These are phyloP conservation scores for Musa beccarii DNA, from an alignment of 176 grass and related monocot species.

Conservation along the genomic window DNA sequence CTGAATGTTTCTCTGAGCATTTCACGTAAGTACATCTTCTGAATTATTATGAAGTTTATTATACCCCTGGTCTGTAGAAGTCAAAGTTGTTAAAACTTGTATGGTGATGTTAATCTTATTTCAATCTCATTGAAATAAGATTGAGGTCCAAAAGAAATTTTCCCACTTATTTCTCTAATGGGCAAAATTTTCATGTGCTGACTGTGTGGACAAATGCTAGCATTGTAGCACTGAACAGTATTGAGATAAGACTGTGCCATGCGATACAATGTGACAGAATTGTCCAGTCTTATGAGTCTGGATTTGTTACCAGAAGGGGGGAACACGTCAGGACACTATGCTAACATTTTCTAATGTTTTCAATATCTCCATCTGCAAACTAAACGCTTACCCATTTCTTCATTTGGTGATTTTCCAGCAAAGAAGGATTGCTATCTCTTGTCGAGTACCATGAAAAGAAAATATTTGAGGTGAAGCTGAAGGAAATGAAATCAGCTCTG, in stretches of 20 bases:
- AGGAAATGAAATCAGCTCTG: conserved; percentile 83
- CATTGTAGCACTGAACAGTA: neutral
- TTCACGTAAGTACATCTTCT: conserved; percentile 45
- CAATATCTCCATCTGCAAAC: neutral
- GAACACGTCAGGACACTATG: neutral
- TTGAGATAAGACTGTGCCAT: neutral
- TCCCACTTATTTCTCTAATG: neutral
- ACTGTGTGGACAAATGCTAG: neutral
- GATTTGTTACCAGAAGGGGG: neutral
- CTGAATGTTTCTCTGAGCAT: conserved; percentile 79
- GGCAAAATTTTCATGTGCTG: neutral
- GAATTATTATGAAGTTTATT: neutral
- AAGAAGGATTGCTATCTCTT: conserved; percentile 72
- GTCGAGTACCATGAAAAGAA: conserved; percentile 93
- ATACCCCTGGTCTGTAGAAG: neutral
- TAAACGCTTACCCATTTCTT: neutral
- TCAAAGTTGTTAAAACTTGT: neutral
- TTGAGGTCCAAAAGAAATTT: too few relatives aligned
- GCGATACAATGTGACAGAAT: neutral
- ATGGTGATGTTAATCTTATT: too few relatives aligned
- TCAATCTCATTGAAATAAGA: neutral
- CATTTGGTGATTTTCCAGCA: conserved; percentile 33
- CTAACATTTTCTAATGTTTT: neutral
- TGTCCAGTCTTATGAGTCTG: neutral
- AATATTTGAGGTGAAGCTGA: conserved; percentile 94